These are phyloP conservation scores for Kwoniella shandongensis DNA, from an alignment of 768 basidiomycete genomes.

Conservation along the genomic window DNA sequence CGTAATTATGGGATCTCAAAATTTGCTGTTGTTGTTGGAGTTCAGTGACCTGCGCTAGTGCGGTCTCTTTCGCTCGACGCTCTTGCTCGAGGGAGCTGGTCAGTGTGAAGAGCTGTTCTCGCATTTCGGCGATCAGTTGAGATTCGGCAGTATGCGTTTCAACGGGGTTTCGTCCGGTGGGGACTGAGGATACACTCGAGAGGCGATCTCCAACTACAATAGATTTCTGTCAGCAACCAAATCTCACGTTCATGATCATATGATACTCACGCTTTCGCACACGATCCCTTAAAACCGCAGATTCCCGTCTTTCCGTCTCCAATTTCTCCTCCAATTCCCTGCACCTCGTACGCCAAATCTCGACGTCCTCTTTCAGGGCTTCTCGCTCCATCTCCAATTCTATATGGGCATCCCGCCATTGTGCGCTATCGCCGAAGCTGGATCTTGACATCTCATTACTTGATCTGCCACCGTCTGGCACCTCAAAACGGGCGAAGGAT, in stretches of 20 bases:
- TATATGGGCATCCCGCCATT: conserved; percentile 22
- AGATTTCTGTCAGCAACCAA: not conserved
- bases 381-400: conserved; percentile 75
- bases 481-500: not conserved
- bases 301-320: conserved; percentile 68
- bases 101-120: conserved; percentile 55
- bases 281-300: conserved; percentile 76
- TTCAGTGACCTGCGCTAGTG: conserved; percentile 23
- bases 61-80: conserved; percentile 44
- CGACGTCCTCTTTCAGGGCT: conserved; percentile 80
- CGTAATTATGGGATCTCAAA: not conserved
- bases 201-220: conserved; percentile 45
- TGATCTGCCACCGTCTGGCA: not conserved
- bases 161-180: conserved; percentile 1
- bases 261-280: conserved; percentile 50
- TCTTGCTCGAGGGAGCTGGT: conserved; percentile 53
- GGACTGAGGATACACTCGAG: conserved; percentile 32
- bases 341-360: conserved; percentile 79
- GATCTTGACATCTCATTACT: conserved; percentile 7
- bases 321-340: conserved; percentile 72
- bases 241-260: not conserved
- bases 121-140: conserved; percentile 51
- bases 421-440: conserved; percentile 5
- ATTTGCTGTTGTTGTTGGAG: not conserved
- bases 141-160: conserved; percentile 26